Percentiles rank a stretch among this genome's conserved stretches.
Conservation (phyloP, 2,329 filamentous ascomycete genomes). For the Atkinsonella hypoxylon region DNA sequence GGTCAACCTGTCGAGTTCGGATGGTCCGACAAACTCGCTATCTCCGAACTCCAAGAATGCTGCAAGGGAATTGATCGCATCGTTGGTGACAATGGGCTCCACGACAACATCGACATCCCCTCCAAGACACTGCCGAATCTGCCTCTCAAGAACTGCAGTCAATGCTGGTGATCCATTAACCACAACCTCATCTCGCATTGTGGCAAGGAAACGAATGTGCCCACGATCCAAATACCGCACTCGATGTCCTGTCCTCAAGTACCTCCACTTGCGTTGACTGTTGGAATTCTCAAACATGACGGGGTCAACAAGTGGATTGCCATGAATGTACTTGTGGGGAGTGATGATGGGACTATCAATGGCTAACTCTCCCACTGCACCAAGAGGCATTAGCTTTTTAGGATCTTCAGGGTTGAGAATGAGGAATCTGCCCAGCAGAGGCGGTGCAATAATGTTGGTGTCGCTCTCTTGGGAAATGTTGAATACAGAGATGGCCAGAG, state of each 20-base stretch:
- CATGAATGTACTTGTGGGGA: conserved; percentile 23
- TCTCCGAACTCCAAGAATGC: conserved; percentile 39
- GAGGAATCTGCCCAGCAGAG: conserved; percentile 38
- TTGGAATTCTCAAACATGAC: conserved; percentile 8
- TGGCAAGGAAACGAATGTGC: conserved; percentile 34
- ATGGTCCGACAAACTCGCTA: conserved; percentile 22
- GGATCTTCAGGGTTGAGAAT: conserved; percentile 40
- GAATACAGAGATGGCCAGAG: conserved; percentile 37
- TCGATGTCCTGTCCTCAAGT: conserved; percentile 38
- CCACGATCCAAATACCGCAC: conserved; percentile 37
- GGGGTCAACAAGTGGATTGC: conserved; percentile 17
- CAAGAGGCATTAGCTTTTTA: conserved; percentile 38
- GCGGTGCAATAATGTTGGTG: conserved; percentile 31
- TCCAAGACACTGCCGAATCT: conserved; percentile 34
- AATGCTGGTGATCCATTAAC: conserved; percentile 28
- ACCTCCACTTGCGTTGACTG: conserved; percentile 20
- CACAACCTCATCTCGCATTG: conserved; percentile 28
- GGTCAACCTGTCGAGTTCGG: conserved; percentile 27
- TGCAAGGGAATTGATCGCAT: conserved; percentile 28
- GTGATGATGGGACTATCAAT: conserved; percentile 37
- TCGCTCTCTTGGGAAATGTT: conserved; percentile 26
- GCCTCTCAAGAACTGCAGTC: conserved; percentile 33
- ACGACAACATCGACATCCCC: conserved; percentile 35
- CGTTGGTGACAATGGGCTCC: conserved; percentile 34
- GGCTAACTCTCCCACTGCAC: conserved; percentile 45